phyloP scores from a whole-genome alignment of 805 yeast species.

The Metschnikowia matae region DNA sequence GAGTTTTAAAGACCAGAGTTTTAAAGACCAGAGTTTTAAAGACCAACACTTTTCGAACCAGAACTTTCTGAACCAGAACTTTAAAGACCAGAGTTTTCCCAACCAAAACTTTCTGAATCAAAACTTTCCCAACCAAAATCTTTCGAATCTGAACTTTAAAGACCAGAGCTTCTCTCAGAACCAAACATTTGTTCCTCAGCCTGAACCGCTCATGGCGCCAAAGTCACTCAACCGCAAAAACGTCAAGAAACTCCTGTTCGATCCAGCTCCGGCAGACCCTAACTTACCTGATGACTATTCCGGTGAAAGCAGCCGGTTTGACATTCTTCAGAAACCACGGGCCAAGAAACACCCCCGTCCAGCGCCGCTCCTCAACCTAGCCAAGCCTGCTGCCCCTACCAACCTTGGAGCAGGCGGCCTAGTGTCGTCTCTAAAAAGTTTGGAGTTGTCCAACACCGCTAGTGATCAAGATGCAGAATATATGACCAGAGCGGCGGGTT shows the following conservation, averaged over 20 bases:
- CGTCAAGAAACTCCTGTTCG: constrained; percentile 30
- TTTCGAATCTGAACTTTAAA: too few relatives aligned
- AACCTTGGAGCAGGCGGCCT: constrained; percentile 1
- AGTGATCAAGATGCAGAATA: neutral
- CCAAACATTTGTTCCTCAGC: too few relatives aligned
- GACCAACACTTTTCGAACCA: too few relatives aligned
- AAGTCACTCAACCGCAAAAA: constrained; percentile 39
- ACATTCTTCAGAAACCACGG: constrained; percentile 16
- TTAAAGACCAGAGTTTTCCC: too few relatives aligned
- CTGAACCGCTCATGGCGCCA: constrained; percentile 26
- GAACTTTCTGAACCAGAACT: too few relatives aligned
- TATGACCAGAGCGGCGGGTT: constrained; percentile 1
- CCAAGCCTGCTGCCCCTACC: constrained; percentile 3
- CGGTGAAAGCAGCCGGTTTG: constrained; percentile 8
- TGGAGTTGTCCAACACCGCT: constrained; percentile 7
- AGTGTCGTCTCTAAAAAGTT: constrained; percentile 5
- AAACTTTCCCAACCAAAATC: too few relatives aligned
- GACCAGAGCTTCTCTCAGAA: too few relatives aligned
- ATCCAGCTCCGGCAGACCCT: constrained; percentile 3
- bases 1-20: too few relatives aligned
- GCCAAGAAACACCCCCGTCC: constrained; percentile 24
- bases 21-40: too few relatives aligned
- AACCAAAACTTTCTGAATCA: too few relatives aligned
- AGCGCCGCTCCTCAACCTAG: constrained; percentile 28
- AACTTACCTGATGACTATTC: neutral